These are phyloP conservation scores for Harringtonia aguacate DNA, from an alignment of 2,329 filamentous ascomycete species.

Conservation along the genomic window DNA sequence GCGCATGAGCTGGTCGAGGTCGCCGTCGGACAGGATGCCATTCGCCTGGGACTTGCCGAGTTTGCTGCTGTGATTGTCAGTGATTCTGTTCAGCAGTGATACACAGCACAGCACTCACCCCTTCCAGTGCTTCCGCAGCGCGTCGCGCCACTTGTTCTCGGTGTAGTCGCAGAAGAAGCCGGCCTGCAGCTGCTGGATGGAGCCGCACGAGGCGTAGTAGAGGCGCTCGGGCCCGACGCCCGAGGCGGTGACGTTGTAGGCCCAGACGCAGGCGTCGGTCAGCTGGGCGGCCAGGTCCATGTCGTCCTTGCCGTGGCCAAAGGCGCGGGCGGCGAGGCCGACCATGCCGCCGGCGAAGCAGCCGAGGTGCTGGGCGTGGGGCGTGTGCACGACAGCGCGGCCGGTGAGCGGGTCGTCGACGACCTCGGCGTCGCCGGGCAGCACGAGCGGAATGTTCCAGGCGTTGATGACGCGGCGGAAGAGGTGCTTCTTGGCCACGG, in stretches of 20 bases:
- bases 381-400: slow-evolving; percentile 16
- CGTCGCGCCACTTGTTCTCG: slow-evolving; percentile 15
- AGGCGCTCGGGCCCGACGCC: slow-evolving; percentile 55
- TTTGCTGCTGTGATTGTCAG: neutral
- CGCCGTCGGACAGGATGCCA: neutral
- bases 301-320: slow-evolving; percentile 43
- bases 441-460: slow-evolving; percentile 29
- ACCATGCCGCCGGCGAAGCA: slow-evolving; percentile 60
- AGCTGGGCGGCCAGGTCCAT: slow-evolving; percentile 46
- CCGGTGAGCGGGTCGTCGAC: slow-evolving; percentile 16
- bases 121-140: slow-evolving; percentile 12
- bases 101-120: neutral
- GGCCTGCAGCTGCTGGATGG: slow-evolving; percentile 11
- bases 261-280: slow-evolving; percentile 54
- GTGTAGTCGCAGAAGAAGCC: slow-evolving; percentile 14
- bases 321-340: slow-evolving; percentile 48
- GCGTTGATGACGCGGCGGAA: slow-evolving; percentile 26
- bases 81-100: too few species aligned
- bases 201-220: slow-evolving; percentile 29
- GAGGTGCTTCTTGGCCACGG: slow-evolving; percentile 26
- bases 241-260: slow-evolving; percentile 44
- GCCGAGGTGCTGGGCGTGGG: slow-evolving; percentile 42
- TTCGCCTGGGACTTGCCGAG: neutral
- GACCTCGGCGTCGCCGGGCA: slow-evolving; percentile 34
- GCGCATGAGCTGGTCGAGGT: slow-evolving; percentile 24